Evolutionary conservation across 2,329 filamentous ascomycete genomes (phyloP), one percentile per base, ranked within the genome.

Genomic region (Simplicillium sp.): DNA sequence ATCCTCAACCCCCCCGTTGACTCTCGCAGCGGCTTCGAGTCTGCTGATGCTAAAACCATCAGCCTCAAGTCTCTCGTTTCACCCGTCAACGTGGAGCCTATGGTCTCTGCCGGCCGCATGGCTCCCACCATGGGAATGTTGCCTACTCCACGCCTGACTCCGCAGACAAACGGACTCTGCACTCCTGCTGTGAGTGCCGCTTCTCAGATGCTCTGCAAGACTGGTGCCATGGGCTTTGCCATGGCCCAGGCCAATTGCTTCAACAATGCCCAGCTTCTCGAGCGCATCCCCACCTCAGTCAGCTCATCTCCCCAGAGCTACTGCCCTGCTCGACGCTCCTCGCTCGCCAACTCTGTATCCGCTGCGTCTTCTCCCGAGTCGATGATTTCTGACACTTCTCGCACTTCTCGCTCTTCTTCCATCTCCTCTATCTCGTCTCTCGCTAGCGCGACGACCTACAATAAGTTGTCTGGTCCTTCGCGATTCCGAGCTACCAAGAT

Each of bases 291-390:
- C 36, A 55, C 55, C 16, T 59, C 63, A 12, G 60, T 62, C 43
- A 65, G 64, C 4, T 69, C 71, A 4, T 79, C 77, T 15, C 75
- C 76, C 18, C 66, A 70, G 50, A 64, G 62, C 48, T 70, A 70
- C 50, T 54, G 50, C 38, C 62, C 66, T 2, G 60, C 65, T 31
- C 77, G 77, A 45, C 75, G 77, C 46, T 79, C 77, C 12, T 81
- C 77, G 13, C 70, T 81, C 45, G 77, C 76, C 55, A 78, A 71
- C 53, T 78, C 77, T 14, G 64, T 77, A 50, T 82, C 77, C 18
- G 75, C 73, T 25, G 71, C 73, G 29, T 82, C 78, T 44, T 82
- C 78, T 20, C 78, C 78, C 46, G 77, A 82, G 54, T 82, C 78
- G 41, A 81, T 82, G 77, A 61, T 82, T 36, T 81, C 78, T 44